Percentiles rank a stretch among this genome's conserved stretches.
These are phyloP conservation scores for Trifolium repens DNA, from an alignment of 306 rosid species.

Conservation along the genomic window DNA sequence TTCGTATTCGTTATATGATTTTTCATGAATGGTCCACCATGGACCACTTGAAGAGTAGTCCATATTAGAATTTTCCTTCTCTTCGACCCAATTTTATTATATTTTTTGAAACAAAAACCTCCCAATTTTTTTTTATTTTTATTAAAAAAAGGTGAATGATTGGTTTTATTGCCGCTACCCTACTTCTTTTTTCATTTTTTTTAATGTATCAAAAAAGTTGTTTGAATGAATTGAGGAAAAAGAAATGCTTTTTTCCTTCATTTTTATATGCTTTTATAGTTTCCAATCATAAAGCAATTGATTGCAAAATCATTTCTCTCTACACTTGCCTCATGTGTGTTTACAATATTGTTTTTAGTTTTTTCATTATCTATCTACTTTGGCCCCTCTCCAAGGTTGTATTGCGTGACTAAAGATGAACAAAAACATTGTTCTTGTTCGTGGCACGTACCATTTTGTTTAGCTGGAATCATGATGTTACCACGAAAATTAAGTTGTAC, in stretches of 20 bases:
- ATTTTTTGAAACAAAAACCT: background rate
- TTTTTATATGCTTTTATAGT: constrained; percentile 44
- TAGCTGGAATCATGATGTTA: background rate
- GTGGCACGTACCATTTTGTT: constrained; percentile 16
- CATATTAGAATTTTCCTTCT: too few relatives aligned
- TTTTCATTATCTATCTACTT: constrained; percentile 31
- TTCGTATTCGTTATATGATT: too few relatives aligned
- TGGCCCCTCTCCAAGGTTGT: constrained; percentile 30
- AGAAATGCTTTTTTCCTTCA: constrained; percentile 33
- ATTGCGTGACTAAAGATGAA: background rate
- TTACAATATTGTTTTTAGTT: constrained; percentile 47
- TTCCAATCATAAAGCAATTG: constrained; percentile 79
- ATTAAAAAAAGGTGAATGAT: constrained; percentile 30
- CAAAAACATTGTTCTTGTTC: background rate
- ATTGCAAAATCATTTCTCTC: constrained; percentile 77
- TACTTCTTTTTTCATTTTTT: constrained; percentile 10
- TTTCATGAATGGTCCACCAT: too few relatives aligned
- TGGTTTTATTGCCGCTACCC: constrained; percentile 41
- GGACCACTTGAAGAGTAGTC: too few relatives aligned
- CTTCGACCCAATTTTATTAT: too few relatives aligned
- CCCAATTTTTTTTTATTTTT: constrained; percentile 4
- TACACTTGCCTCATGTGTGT: constrained; percentile 9
- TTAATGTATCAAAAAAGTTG: constrained; percentile 54
- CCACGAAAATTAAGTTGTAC: too few relatives aligned
- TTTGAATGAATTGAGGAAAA: constrained; percentile 52